Evolutionary conservation across 768 basidiomycete species (phyloP).

Genomic region (Infundibulicybe gibba): DNA sequence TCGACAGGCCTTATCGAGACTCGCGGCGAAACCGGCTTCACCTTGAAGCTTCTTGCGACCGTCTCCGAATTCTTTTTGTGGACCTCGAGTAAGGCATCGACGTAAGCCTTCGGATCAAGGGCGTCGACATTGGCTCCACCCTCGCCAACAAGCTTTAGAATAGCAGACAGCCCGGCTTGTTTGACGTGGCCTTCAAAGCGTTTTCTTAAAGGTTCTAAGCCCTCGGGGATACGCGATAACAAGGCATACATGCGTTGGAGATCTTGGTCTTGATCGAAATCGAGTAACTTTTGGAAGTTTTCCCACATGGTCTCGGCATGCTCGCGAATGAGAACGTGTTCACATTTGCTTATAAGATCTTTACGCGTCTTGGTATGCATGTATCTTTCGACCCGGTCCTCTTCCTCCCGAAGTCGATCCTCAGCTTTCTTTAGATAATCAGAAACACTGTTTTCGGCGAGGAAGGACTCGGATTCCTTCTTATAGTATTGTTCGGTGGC

Average conservation of each 20-base stretch:
- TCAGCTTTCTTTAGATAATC: slow-evolving; percentile 98
- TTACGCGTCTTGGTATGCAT: slow-evolving; percentile 90
- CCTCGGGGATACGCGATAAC: slow-evolving; percentile 89
- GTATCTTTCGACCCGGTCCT: slow-evolving; percentile 94
- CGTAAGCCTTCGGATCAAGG: slow-evolving; percentile 93
- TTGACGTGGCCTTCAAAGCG: slow-evolving; percentile 97
- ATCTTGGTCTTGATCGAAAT: slow-evolving; percentile 95
- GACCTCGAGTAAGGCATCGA: slow-evolving; percentile 90
- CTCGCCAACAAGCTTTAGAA: slow-evolving; percentile 74
- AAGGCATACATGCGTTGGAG: slow-evolving; percentile 96
- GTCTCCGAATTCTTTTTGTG: slow-evolving; percentile 94
- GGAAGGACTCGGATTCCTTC: slow-evolving; percentile 88
- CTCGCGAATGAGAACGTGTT: slow-evolving; percentile 89
- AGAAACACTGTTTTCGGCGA: slow-evolving; percentile 87
- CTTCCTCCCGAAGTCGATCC: slow-evolving; percentile 89
- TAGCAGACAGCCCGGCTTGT: slow-evolving; percentile 79
- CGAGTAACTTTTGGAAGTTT: slow-evolving; percentile 89
- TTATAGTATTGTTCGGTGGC: slow-evolving; percentile 94
- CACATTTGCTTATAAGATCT: slow-evolving; percentile 82
- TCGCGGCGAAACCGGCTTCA: slow-evolving; percentile 94
- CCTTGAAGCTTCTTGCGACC: slow-evolving; percentile 87
- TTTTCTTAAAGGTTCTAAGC: slow-evolving; percentile 89
- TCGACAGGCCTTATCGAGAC: slow-evolving; percentile 94
- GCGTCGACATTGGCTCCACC: slow-evolving; percentile 58
- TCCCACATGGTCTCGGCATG: slow-evolving; percentile 93